Evolutionary conservation across 208 protist genomes (phyloP), one percentile per base, ranked within the genome.

Genomic region (Porcisia deanei): DNA sequence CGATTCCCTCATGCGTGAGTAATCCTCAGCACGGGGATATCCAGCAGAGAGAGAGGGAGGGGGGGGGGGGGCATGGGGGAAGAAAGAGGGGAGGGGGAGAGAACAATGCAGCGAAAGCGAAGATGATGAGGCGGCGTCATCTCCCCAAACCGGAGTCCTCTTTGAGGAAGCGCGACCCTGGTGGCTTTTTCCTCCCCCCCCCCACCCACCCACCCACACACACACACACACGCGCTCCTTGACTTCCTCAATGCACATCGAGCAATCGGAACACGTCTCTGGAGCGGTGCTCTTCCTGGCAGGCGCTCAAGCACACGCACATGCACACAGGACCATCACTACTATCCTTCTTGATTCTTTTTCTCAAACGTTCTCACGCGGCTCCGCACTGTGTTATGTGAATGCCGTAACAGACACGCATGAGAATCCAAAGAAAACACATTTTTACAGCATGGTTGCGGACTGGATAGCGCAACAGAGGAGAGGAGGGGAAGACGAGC

Each of bases 381-480:
- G 47, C 47, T 25, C n/a, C 39, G 66, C 47, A 12, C 14, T 71
- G 22, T 71, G 43, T 71, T 71, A 57, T 57, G 66, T 55, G 66
- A 30, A 30, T 12, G 43, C 54, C 47, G 47, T 57, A 55, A 71
- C 47, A 71, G 66, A 43, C 66, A 53, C 64, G n/a, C 43, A 6
- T 14, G n/a, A 65, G 39, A 67, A 49, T 16, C 25, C 22, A 67
- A 12, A 34, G 3, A 47, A 25, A 45, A 49, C 25, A 67, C 47
- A 8, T 8, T 20, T 39, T 67, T 20, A 67, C 63, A 52, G 12
- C 37, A 22, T 47, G 41, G 10, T 67, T 37, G 47, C 47, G 3
- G 18, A n/a, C 63, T 18, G 16, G 22, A 25, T 25, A 43, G 22
- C 18, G 41, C 39, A 22, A 6, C 20, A 22, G 34, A 49, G 63